These are phyloP conservation scores for Fraxinus ornus DNA, from an alignment of 305 asterid genomes.

Conservation along the genomic window DNA sequence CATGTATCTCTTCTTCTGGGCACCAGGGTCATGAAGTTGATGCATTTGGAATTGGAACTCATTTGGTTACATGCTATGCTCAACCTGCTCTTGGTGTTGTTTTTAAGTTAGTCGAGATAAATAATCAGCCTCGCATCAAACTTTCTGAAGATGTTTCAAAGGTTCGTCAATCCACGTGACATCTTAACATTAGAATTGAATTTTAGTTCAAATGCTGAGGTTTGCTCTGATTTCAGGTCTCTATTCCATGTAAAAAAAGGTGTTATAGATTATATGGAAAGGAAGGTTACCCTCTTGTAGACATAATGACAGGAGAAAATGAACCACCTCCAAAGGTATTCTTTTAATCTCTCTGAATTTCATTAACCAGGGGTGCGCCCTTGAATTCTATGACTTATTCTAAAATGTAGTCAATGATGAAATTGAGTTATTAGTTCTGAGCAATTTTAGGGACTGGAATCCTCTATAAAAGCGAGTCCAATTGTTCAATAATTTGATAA, in stretches of 20 bases:
- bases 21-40: slow-evolving; percentile 58
- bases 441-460: neutral
- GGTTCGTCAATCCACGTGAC: slow-evolving; percentile 37
- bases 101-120: slow-evolving; percentile 65
- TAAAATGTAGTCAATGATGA: neutral
- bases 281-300: slow-evolving; percentile 90
- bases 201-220: slow-evolving; percentile 44
- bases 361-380: neutral
- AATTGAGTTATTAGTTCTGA: neutral
- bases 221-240: slow-evolving; percentile 62
- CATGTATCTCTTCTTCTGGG: neutral
- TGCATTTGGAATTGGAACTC: slow-evolving; percentile 64
- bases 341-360: neutral
- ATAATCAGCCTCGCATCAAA: slow-evolving; percentile 65
- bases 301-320: slow-evolving; percentile 59
- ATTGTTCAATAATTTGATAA: neutral
- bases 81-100: slow-evolving; percentile 70
- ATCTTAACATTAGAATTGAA: neutral
- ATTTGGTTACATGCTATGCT: slow-evolving; percentile 67
- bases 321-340: slow-evolving; percentile 66
- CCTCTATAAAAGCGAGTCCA: neutral
- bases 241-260: slow-evolving; percentile 97
- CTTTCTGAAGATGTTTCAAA: slow-evolving; percentile 67
- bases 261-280: slow-evolving; percentile 89
- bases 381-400: neutral